Evolutionary conservation across 1,284 basidiomycete species (phyloP), one percentile per base, ranked within the genome.

Genomic region (Ustilago trichophora): DNA sequence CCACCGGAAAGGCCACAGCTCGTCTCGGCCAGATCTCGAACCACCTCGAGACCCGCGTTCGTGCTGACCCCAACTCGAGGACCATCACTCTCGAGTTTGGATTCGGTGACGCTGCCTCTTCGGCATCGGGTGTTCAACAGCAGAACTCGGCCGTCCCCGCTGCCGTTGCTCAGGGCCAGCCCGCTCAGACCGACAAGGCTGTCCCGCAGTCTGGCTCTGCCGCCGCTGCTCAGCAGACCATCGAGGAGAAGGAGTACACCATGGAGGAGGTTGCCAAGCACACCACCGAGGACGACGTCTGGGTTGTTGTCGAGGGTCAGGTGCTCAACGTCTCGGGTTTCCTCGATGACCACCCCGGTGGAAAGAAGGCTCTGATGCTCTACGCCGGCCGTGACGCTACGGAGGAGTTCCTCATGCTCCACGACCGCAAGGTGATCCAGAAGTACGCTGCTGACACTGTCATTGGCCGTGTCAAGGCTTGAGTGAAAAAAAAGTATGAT

Each of bases 371-470:
- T 2, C 92, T 96, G 80, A 76, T 94, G 65, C 84, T 95, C 35
- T 97, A 95, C 81, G 93, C 91, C 35, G 93, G 93, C 32, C 87
- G 92, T 25, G 93, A 96, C 82, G 93, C 93, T 31, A 95, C 93
- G 4, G 93, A 95, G 82, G 91, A 93, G 82, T 93, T 93, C 82
- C 90, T 91, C 84, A 93, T 76, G 71, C 50, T 75, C 31, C 83
- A 84, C 71, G 83, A 83, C 18, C 77, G 80, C 2, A 83, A 81
- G 56, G 83, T 83, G 10, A 82, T 84, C 46, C 60, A 76, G 44
- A 83, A 84, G 76, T 84, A 84, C 67, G 83, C 83, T 1, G 55
- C 75, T 12, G 55, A 78, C 41, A 76, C 72, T 11, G 64, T 80
- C 34, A 77, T 80, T 46, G 77, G 77, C 35, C 71, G 59, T 18